Percentiles rank a stretch among this genome's conserved stretches.
phyloP scores from a whole-genome alignment of 2,329 filamentous ascomycete species.

The Trichophaea hybrida region DNA sequence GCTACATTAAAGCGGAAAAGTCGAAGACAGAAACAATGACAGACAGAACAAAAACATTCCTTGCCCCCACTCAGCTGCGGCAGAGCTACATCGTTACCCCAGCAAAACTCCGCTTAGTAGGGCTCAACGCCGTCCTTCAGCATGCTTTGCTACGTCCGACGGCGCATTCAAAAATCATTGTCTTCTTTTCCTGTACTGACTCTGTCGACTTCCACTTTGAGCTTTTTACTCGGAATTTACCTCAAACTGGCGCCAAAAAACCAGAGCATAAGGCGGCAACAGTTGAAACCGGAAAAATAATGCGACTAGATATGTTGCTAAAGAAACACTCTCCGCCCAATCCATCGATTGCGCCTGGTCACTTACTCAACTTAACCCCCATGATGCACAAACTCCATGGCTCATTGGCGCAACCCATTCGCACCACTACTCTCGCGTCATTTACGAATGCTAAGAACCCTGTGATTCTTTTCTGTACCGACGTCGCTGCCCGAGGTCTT shows the following conservation, averaged over 20 bases:
- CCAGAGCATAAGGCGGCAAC: slow-evolving; percentile 19
- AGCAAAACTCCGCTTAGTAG: slow-evolving; percentile 79
- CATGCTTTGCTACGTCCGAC: slow-evolving; percentile 77
- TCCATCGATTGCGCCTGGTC: slow-evolving; percentile 57
- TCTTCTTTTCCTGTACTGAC: slow-evolving; percentile 94
- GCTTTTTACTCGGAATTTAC: slow-evolving; percentile 42
- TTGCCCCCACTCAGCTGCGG: slow-evolving; percentile 81
- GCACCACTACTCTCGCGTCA: slow-evolving; percentile 69
- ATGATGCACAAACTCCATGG: slow-evolving; percentile 78
- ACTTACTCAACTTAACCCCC: slow-evolving; percentile 57
- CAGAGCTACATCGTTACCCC: slow-evolving; percentile 80
- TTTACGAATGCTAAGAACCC: slow-evolving; percentile 63
- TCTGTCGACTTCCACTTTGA: slow-evolving; percentile 95
- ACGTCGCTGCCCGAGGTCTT: slow-evolving; percentile 87
- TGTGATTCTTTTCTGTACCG: slow-evolving; percentile 78
- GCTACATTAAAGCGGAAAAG: slow-evolving; percentile 62
- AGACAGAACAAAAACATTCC: slow-evolving; percentile 43
- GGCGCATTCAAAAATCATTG: slow-evolving; percentile 88
- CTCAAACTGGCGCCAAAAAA: slow-evolving; percentile 26
- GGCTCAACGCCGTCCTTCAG: slow-evolving; percentile 69
- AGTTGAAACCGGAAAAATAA: neutral
- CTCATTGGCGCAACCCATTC: slow-evolving; percentile 72
- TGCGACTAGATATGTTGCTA: slow-evolving; percentile 20
- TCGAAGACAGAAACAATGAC: slow-evolving; percentile 34
- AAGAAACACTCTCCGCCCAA: slow-evolving; percentile 38